Evolutionary conservation across 192 early-diverging fungal species (phyloP), one percentile per base, ranked within the genome.

Genomic region (Dissophora ornata): DNA sequence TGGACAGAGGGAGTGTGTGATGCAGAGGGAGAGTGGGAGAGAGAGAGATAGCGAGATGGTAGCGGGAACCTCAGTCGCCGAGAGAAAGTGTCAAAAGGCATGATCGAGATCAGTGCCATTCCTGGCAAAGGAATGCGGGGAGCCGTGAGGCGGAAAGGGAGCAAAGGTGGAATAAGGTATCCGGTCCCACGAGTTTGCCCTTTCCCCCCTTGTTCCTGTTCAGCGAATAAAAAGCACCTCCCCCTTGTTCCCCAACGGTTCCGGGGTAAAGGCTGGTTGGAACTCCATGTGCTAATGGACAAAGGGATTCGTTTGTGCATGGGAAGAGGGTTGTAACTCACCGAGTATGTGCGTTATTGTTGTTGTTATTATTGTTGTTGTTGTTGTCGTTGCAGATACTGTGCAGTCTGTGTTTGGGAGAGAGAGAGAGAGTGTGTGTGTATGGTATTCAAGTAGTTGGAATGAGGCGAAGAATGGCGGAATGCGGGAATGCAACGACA

Each of bases 371-470:
- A 21, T 55, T 55, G 28, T 16, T 32, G 19, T 28, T 55, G 25
- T 36, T 21, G 25, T 55, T 32, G 52, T 55, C 28, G 25, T 52
- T 30, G 28, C 32, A 34, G 52, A 1, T 32, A 18, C 34, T 55
- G 52, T 2, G n/a, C n/a, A n/a, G 32, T 6, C 30, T 2, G 12
- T 9, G n/a, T 55, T 34, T 29, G n/a, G 52, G 8, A n/a, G 16
- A 18, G 52, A 16, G 12, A 38, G 36, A 38, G 36, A 38, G 12
- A 38, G 36, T 38, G 36, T 38, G 36, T n/a, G n/a, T n/a, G n/a
- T n/a, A n/a, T n/a, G 36, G 36, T 38, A 38, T 57, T 44, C 56
- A 57, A 22, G 41, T 40, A 33, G 38, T 57, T 15, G 36, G 56
- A 57, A 44, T 44, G 56, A 40, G 36, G 21, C 38, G 21, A 38